phyloP scores from a whole-genome alignment of 768 basidiomycete species.

The Podaxis sp. region DNA sequence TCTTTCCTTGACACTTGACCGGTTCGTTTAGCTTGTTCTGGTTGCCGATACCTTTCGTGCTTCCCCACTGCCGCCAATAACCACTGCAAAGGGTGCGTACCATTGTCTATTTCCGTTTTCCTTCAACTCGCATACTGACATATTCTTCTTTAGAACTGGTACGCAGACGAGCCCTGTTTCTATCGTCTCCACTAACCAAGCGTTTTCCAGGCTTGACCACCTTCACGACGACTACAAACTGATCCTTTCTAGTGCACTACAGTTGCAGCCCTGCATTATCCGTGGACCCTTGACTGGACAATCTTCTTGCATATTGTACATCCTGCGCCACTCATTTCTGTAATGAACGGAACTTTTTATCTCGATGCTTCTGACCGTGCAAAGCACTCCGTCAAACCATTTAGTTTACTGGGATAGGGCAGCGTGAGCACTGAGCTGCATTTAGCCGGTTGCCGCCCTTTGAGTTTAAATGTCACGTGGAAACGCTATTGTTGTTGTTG shows the following conservation, averaged over 20 bases:
- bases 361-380: neutral
- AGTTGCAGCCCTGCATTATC: neutral
- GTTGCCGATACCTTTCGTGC: constrained; percentile 89
- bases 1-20: constrained; percentile 2
- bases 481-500: too few species aligned
- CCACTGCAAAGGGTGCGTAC: constrained; percentile 54
- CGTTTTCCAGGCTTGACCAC: constrained; percentile 14
- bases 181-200: neutral
- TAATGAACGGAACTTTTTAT: neutral
- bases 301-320: neutral
- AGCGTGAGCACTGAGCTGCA: neutral
- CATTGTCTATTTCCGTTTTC: neutral
- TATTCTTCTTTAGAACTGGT: constrained; percentile 29
- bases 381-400: neutral
- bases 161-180: constrained; percentile 12
- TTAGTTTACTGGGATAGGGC: neutral
- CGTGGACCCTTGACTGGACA: neutral
- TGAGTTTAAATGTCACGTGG: neutral
- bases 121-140: neutral
- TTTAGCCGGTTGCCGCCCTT: neutral
- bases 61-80: constrained; percentile 74
- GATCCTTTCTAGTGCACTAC: neutral
- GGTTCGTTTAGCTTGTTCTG: constrained; percentile 59
- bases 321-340: neutral
- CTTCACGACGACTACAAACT: neutral